Evolutionary conservation across 139 green algal genomes (phyloP), one percentile per base, ranked within the genome.

Genomic region (Micromonas pusilla): DNA sequence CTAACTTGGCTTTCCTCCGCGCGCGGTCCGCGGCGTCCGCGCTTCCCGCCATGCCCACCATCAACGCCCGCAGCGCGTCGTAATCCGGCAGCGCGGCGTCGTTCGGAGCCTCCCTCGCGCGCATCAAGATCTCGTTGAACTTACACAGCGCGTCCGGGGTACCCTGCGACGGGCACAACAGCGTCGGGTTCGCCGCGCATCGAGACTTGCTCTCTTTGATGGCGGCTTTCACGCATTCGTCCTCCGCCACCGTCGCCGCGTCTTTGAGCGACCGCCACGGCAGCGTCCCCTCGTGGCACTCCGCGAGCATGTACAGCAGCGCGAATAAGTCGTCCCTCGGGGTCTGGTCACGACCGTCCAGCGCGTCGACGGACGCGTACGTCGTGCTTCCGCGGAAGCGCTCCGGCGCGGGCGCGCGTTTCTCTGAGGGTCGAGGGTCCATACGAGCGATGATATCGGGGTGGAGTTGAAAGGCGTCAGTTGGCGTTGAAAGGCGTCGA

Each of bases 371-470:
- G 21, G 34, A 62, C 68, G 68, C 68, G 9, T 75, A 75, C 68
- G 68, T 75, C 37, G 68, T 75, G 2, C 34, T 75, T 1, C 68
- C 68, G 36, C 68, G 26, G 53, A 75, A 75, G 37, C 45, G 45
- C 45, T 16, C 45, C 9, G 45, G 31, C 68, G 37, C 37, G 23
- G 60, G 34, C 1, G 60, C 37, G 28, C 68, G 37, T 54, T 72
- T 34, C 66, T n/a, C n/a, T n/a, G n/a, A n/a, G n/a, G n/a, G n/a
- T n/a, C n/a, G n/a, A n/a, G n/a, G n/a, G n/a, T n/a, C n/a, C n/a
- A n/a, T n/a, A n/a, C n/a, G n/a, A n/a, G 66, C 31, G 13, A 72
- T 53, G 33, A 72, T 34, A n/a, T n/a, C n/a, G n/a, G n/a, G n/a
- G n/a, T n/a, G n/a, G n/a, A n/a, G n/a, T n/a, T n/a, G n/a, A n/a